Evolutionary conservation across 208 protist genomes (phyloP), one percentile per base, ranked within the genome.

Genomic region (Phytomonas sp.): DNA sequence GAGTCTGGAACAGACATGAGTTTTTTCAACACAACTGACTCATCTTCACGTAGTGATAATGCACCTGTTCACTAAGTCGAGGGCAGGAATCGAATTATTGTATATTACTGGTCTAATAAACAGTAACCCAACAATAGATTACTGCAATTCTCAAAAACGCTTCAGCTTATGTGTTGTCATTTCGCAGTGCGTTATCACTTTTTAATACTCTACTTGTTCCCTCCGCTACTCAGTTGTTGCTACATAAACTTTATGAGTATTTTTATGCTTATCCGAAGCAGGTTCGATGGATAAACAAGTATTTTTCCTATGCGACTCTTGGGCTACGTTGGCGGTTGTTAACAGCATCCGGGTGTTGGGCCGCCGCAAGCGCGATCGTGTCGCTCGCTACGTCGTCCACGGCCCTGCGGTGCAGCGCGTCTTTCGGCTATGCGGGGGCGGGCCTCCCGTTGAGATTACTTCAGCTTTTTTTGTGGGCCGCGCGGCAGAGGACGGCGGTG

Each of bases 251-350:
- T 12, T 49, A 16, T 49, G 40, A 49, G 12, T 4, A 49, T 49
- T 49, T 49, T 49, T 12, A 30, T 63, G 32, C 63, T 4, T 42
- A 30, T 40, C 16, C 63, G 63, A 19, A 31, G 11, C 63, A 14
- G 5, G 19, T 12, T 2, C 32, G 63, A 67, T 31, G 34, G 40
- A 36, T 33, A 67, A 10, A 29, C 37, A 62, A 4, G 69, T 67
- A 40, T 73, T 67, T 19, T 68, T 40, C 36, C 70, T 79, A 12
- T 70, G 66, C n/a, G 69, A 79, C 63, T 62, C 75, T 45, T 79
- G 75, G 32, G 59, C 75, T 36, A 67, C 70, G 10, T 45, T 79
- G 42, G 67, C 67, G 62, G 70, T 79, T 1, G 59, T 30, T 7
- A 45, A 71, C 31, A 52, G 73, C 33, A 71, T 71, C 11, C 56